Evolutionary conservation across 257 asterid species (phyloP), one percentile per base, ranked within the genome.

Genomic region (Petrea volubilis): DNA sequence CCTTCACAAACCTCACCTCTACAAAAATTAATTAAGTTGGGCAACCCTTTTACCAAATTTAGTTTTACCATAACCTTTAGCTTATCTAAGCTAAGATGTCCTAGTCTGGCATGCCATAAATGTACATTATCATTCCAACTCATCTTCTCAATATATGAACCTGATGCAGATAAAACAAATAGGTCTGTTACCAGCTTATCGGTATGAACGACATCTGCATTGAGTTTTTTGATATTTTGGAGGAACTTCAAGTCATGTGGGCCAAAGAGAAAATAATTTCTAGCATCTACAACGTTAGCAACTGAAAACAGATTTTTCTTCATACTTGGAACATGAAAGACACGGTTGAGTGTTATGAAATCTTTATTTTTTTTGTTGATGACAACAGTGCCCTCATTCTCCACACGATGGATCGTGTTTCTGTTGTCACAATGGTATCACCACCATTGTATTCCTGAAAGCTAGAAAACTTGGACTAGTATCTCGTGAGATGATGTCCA

Each of bases 291-390:
- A 0, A 9, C 41, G 9, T 64, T 64, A 5, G 38, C 41, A 1
- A 64, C 41, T 2, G 52, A 62, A n/a, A n/a, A n/a, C n/a, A n/a
- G n/a, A n/a, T n/a, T n/a, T n/a, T n/a, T n/a, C n/a, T n/a, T n/a
- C n/a, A 64, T 25, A 41, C 71, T 8, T 4, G 64, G 71, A 15
- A 62, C 46, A 62, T 64, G 73, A 9, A 64, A 74, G 23, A 73
- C 61, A 21, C 52, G 64, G 5, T 43, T 52, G 0, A 56, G 38
- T 21, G 67, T 64, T 43, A 65, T 44, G 8, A 51, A 40, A 8
- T 64, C 47, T 1, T 65, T 14, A 17, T 1, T 25, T 25, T 57
- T 20, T 11, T 31, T 47, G 36, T 53, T 52, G 34, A 53, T 40
- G 5, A 62, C 1, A 5, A 9, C n/a, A n/a, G n/a, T n/a, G n/a